A percentile compares a stretch with the other conserved stretches of the same genome.
Conservation (phyloP, 495 filamentous ascomycete species). For the Astrothelium macrocarpum region DNA sequence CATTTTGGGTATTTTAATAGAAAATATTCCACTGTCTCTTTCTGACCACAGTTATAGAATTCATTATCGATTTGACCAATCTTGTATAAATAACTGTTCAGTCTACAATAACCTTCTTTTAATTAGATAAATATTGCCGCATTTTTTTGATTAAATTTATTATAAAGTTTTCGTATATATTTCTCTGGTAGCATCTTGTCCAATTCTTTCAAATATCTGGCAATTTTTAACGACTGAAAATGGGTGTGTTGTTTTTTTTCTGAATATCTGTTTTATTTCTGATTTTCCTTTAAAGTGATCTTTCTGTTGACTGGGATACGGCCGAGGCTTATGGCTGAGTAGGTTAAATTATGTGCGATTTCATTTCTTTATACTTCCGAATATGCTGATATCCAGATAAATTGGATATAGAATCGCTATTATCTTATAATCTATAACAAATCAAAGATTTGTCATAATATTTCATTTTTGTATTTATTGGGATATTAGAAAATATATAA, state of each 20-base stretch:
- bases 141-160: constrained; percentile 29
- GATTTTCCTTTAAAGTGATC: too few relatives aligned
- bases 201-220: constrained; percentile 22
- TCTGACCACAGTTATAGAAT: too few relatives aligned
- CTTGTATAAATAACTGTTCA: too few relatives aligned
- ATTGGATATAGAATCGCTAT: neutral
- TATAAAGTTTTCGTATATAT: constrained; percentile 28
- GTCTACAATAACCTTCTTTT: too few relatives aligned
- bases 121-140: too few relatives aligned
- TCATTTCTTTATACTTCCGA: neutral
- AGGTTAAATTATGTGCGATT: neutral
- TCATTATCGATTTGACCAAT: too few relatives aligned
- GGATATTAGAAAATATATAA: neutral
- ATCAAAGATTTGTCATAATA: too few relatives aligned
- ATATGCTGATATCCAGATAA: neutral
- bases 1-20: neutral
- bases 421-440: neutral
- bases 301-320: neutral
- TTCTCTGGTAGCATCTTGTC: constrained; percentile 29
- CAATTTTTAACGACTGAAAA: neutral
- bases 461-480: too few relatives aligned
- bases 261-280: neutral
- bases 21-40: too few relatives aligned
- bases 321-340: neutral
- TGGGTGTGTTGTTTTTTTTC: neutral